A percentile compares a stretch with the other conserved stretches of the same genome.
phyloP scores from a whole-genome alignment of 768 basidiomycete species.

The Stropharia rugosoannulata region DNA sequence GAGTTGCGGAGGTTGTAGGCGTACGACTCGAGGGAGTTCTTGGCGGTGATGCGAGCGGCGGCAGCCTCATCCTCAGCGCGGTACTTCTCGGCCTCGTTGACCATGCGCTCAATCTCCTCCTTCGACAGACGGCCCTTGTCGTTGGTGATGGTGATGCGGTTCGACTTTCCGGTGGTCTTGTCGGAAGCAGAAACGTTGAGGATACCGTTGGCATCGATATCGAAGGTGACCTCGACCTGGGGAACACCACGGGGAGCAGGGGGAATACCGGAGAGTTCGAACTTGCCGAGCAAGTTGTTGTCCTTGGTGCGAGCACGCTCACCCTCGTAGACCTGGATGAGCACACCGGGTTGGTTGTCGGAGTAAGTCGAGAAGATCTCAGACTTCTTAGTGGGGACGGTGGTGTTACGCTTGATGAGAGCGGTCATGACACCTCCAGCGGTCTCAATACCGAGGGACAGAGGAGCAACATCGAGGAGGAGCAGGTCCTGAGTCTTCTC shows the following conservation, averaged over 20 bases:
- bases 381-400: constrained; percentile 97
- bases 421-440: constrained; percentile 99
- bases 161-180: constrained; percentile 97
- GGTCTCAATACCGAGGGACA: constrained; percentile 95
- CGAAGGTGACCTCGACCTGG: constrained; percentile 97
- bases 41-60: constrained; percentile 76
- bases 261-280: constrained; percentile 94
- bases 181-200: constrained; percentile 93
- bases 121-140: constrained; percentile 97
- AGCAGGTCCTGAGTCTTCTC: constrained; percentile 97
- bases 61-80: constrained; percentile 90
- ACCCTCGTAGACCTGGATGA: constrained; percentile 98
- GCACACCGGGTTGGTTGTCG: constrained; percentile 97
- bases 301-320: constrained; percentile 98
- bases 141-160: constrained; percentile 91
- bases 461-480: constrained; percentile 89
- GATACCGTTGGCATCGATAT: constrained; percentile 97
- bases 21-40: constrained; percentile 95
- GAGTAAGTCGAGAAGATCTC: constrained; percentile 98
- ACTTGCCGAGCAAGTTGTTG: constrained; percentile 98
- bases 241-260: constrained; percentile 98
- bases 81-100: constrained; percentile 91
- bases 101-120: constrained; percentile 99
- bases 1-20: constrained; percentile 95
- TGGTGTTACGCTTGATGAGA: constrained; percentile 98